Percentiles rank a stretch among this genome's conserved stretches.
Conservation (phyloP, 2,329 filamentous ascomycete species). For the Penicillium decumbens region DNA sequence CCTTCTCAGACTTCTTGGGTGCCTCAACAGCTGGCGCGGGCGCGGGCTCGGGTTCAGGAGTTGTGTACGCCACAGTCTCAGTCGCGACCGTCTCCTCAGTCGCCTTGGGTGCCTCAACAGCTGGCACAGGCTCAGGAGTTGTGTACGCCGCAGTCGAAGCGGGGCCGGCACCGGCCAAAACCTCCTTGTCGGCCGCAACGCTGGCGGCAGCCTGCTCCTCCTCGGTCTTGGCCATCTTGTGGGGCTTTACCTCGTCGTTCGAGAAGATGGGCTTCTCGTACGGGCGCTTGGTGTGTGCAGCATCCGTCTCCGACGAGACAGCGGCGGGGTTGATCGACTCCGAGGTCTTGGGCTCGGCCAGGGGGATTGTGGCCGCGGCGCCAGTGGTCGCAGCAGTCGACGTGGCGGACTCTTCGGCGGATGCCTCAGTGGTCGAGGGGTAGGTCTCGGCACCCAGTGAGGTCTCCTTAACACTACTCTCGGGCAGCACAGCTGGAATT, state of each 20-base stretch:
- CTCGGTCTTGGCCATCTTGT: constrained; percentile 36
- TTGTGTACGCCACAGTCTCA: constrained; percentile 1
- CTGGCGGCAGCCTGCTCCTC: constrained; percentile 21
- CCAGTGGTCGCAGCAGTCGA: constrained; percentile 10
- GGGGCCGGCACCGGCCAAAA: constrained; percentile 19
- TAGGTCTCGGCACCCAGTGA: constrained; percentile 17
- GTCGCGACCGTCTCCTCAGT: constrained; percentile 4
- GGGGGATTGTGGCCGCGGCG: constrained; percentile 1
- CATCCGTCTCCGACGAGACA: constrained; percentile 15
- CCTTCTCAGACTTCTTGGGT: constrained; percentile 5
- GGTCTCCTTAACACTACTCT: constrained; percentile 18
- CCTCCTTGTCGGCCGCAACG: constrained; percentile 14
- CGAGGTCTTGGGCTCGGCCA: constrained; percentile 14
- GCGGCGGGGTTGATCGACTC: constrained; percentile 1
- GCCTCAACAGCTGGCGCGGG: constrained; percentile 11
- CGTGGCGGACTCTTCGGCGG: constrained; percentile 20
- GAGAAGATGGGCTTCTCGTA: constrained; percentile 33
- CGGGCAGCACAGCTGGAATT: constrained; percentile 19
- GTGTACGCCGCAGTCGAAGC: constrained; percentile 21
- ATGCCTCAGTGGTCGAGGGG: constrained; percentile 16
- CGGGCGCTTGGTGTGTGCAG: constrained; percentile 32
- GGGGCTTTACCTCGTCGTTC: constrained; percentile 32
- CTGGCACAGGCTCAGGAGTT: constrained; percentile 18
- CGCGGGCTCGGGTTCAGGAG: constrained; percentile 18
- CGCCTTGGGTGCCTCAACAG: constrained; percentile 5